Evolutionary conservation across 2,329 filamentous ascomycete species (phyloP).

Genomic region (Pseudogymnoascus sp.): DNA sequence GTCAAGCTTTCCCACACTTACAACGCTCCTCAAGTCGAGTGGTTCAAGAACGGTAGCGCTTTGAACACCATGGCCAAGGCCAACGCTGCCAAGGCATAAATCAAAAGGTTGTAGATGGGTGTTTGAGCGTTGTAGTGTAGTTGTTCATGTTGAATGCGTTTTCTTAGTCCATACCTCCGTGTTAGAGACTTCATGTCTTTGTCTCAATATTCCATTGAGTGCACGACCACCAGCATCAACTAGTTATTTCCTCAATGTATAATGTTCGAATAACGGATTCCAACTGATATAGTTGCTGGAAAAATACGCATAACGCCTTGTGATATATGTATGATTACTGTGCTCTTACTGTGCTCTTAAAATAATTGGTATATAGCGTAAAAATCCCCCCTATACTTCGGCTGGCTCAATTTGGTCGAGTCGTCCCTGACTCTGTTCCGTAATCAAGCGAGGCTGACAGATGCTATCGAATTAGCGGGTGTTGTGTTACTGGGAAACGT

Average conservation of each 20-base stretch:
- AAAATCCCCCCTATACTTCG: neutral
- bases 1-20: conserved; percentile 88
- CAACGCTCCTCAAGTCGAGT: conserved; percentile 96
- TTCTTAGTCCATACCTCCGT: conserved; percentile 11
- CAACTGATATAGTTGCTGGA: neutral
- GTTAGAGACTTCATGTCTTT: conserved; percentile 10
- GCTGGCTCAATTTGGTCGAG: neutral
- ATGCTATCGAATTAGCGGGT: neutral
- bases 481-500: conserved; percentile 6
- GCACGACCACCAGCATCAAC: conserved; percentile 4
- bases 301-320: neutral
- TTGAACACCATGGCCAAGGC: conserved; percentile 96
- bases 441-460: neutral
- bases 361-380: neutral
- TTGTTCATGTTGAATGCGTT: conserved; percentile 12
- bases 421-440: neutral
- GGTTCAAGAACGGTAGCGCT: conserved; percentile 97
- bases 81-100: conserved; percentile 15
- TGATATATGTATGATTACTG: neutral
- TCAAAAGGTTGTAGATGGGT: conserved; percentile 7
- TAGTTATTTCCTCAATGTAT: conserved; percentile 10
- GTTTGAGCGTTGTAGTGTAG: conserved; percentile 14
- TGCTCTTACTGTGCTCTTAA: neutral
- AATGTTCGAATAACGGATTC: conserved; percentile 5
- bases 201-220: conserved; percentile 8